Conservation (phyloP, 805 yeast genomes). For the Candida loeiensis region DNA sequence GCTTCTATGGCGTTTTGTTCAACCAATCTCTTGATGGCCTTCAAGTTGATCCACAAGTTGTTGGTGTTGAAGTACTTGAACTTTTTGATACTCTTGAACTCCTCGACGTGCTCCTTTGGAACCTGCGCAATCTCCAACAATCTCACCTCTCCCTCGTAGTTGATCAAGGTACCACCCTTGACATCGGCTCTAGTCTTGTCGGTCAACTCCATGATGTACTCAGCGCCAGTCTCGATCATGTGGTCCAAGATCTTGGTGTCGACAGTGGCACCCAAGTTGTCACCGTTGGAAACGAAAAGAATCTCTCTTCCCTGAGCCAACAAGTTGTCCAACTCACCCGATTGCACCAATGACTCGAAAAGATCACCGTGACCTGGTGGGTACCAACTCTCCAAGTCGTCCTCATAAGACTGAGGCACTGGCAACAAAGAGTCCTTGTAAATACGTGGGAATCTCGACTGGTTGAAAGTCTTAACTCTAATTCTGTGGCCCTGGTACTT, state of each 20-base stretch:
- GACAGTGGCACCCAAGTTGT: conserved; percentile 97
- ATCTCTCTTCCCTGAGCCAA: conserved; percentile 92
- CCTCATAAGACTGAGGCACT: conserved; percentile 75
- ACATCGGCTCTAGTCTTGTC: conserved; percentile 99
- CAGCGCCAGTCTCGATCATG: conserved; percentile 87
- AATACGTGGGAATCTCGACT: conserved; percentile 95
- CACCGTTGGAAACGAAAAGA: conserved; percentile 95
- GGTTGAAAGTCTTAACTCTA: conserved; percentile 92
- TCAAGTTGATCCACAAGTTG: conserved; percentile 94
- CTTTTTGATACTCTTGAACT: conserved; percentile 95
- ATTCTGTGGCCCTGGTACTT: conserved; percentile 96
- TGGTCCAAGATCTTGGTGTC: conserved; percentile 86
- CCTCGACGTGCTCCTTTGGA: conserved; percentile 97
- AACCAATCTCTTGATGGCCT: conserved; percentile 88
- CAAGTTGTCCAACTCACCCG: conserved; percentile 89
- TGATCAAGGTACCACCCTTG: conserved; percentile 97
- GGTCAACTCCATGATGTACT: conserved; percentile 97
- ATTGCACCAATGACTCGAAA: conserved; percentile 81
- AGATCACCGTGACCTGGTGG: conserved; percentile 99
- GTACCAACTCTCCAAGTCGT: conserved; percentile 85
- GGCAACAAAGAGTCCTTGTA: conserved; percentile 94
- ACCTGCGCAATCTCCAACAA: conserved; percentile 97
- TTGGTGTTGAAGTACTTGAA: conserved; percentile 98
- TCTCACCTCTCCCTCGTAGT: conserved; percentile 92
- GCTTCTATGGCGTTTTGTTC: conserved; percentile 77